These are phyloP conservation scores for Bullera alba DNA, from an alignment of 768 basidiomycete species.

Conservation along the genomic window DNA sequence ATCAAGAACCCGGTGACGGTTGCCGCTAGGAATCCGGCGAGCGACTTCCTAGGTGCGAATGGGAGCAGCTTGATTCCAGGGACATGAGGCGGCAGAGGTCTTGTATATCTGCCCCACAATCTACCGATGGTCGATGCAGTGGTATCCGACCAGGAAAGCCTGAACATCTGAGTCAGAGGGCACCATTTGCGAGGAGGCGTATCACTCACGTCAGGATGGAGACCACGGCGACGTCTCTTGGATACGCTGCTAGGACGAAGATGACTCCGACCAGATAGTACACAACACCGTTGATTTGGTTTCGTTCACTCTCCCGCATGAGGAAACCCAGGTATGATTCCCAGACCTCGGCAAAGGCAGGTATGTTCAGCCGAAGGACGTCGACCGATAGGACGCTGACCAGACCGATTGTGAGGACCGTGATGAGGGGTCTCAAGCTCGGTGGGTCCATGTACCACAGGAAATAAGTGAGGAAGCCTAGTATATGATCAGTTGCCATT, in stretches of 20 bases:
- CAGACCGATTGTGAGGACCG: slow-evolving; percentile 61
- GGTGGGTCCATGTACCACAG: slow-evolving; percentile 54
- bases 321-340: slow-evolving; percentile 69
- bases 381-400: slow-evolving; percentile 67
- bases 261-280: slow-evolving; percentile 89
- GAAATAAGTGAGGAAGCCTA: slow-evolving; percentile 61
- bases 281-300: slow-evolving; percentile 72
- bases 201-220: slow-evolving; percentile 73
- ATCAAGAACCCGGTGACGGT: slow-evolving; percentile 63
- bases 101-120: slow-evolving; percentile 66
- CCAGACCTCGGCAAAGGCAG: slow-evolving; percentile 61
- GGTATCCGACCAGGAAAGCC: slow-evolving; percentile 93
- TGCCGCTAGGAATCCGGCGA: slow-evolving; percentile 78
- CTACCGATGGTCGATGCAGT: slow-evolving; percentile 87
- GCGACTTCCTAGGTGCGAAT: slow-evolving; percentile 71
- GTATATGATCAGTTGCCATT: neutral
- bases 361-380: slow-evolving; percentile 61
- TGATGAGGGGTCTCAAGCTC: slow-evolving; percentile 54
- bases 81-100: slow-evolving; percentile 53
- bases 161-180: slow-evolving; percentile 41
- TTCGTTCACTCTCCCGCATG: slow-evolving; percentile 85
- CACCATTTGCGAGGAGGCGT: neutral
- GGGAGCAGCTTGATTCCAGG: slow-evolving; percentile 52
- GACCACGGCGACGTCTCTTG: slow-evolving; percentile 80
- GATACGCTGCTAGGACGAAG: slow-evolving; percentile 65